phyloP scores from a whole-genome alignment of 164 flowering plant species.

The Saururus chinensis region DNA sequence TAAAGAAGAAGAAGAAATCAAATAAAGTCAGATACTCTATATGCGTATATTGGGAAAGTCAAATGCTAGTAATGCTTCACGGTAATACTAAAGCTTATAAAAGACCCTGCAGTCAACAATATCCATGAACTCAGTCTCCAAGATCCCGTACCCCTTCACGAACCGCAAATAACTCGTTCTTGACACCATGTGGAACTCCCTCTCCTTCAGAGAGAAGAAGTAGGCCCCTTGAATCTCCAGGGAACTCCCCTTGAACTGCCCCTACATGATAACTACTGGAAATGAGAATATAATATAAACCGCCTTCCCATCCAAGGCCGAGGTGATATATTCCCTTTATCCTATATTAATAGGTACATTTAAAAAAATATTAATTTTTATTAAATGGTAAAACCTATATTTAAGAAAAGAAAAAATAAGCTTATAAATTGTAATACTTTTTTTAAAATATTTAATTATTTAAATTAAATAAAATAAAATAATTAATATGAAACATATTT shows the following conservation, averaged over 20 bases:
- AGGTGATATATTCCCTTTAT: too few relatives aligned
- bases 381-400: too few relatives aligned
- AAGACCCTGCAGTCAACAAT: constrained; percentile 1
- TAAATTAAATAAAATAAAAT: too few relatives aligned
- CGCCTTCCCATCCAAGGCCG: constrained; percentile 8
- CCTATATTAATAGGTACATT: too few relatives aligned
- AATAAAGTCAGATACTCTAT: too few relatives aligned
- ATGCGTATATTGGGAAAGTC: too few relatives aligned
- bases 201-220: constrained; percentile 1
- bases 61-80: constrained; percentile 6
- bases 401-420: too few relatives aligned
- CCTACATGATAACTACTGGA: constrained; percentile 7
- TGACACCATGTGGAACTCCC: constrained; percentile 8
- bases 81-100: constrained; percentile 7
- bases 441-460: too few relatives aligned
- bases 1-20: too few relatives aligned
- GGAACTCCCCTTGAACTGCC: constrained; percentile 10
- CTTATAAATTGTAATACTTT: too few relatives aligned
- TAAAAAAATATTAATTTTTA: too few relatives aligned
- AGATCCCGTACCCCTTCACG: constrained; percentile 7
- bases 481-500: too few relatives aligned
- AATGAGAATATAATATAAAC: constrained; percentile 9
- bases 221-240: constrained; percentile 13
- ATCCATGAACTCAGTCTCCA: constrained; percentile 8
- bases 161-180: constrained; percentile 8